Conservation (phyloP, 2,329 filamentous ascomycete genomes). For the Aquanectria penicillioides region DNA sequence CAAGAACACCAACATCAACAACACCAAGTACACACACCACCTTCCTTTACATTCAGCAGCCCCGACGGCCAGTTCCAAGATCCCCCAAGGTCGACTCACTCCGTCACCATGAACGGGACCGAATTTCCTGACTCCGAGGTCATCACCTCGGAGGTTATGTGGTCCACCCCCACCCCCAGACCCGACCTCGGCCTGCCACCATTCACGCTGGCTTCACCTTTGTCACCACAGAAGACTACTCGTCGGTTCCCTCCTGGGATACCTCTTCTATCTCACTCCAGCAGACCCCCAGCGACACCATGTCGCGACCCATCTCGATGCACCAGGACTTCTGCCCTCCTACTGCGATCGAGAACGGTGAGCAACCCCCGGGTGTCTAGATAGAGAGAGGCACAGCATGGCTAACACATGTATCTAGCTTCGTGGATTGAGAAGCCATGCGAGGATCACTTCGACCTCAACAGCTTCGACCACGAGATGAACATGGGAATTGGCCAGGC, state of each 20-base stretch:
- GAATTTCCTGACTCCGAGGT: constrained; percentile 62
- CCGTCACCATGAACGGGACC: constrained; percentile 57
- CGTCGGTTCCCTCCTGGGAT: constrained; percentile 66
- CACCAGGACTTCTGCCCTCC: constrained; percentile 67
- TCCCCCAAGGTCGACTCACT: constrained; percentile 54
- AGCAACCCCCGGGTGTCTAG: constrained; percentile 44
- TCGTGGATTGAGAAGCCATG: constrained; percentile 64
- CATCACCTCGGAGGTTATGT: constrained; percentile 58
- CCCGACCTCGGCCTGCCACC: constrained; percentile 65
- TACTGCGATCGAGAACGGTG: constrained; percentile 60
- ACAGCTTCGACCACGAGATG: constrained; percentile 66
- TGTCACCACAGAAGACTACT: constrained; percentile 64
- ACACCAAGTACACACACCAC: constrained; percentile 54
- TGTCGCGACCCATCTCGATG: constrained; percentile 65
- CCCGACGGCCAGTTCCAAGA: constrained; percentile 60
- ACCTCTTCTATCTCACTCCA: constrained; percentile 63
- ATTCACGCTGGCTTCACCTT: constrained; percentile 72
- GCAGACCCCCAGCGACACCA: constrained; percentile 60
- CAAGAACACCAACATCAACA: constrained; percentile 43
- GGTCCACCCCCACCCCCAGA: constrained; percentile 65
- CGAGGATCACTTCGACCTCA: constrained; percentile 66
- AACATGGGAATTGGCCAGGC: constrained; percentile 69
- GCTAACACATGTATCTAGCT: constrained; percentile 38
- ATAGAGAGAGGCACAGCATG: neutral
- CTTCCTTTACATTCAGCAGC: constrained; percentile 59